Evolutionary conservation across 1,139 yeast genomes (phyloP).

Genomic region (Candida dubliniensis): DNA sequence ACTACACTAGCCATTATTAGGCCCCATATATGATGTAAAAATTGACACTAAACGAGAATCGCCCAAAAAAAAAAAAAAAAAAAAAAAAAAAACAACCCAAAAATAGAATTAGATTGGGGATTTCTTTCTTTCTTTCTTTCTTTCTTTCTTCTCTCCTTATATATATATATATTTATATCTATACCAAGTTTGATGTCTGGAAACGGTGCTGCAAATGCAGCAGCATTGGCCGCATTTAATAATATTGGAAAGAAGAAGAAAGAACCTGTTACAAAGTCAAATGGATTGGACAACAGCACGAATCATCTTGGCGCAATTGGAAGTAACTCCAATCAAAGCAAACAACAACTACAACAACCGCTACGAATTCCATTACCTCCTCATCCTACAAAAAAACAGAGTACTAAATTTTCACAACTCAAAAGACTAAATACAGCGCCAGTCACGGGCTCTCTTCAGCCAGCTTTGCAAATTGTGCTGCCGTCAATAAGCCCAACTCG

Average conservation of each 20-base stretch:
- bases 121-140: not conserved
- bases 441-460: not conserved
- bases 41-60: too few relatives aligned
- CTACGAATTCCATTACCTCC: slow-evolving; percentile 6
- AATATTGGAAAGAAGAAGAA: slow-evolving; percentile 18
- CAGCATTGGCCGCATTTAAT: slow-evolving; percentile 38
- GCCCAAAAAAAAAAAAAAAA: not conserved
- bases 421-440: slow-evolving; percentile 2
- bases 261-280: not conserved
- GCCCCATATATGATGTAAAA: too few relatives aligned
- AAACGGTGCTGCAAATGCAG: slow-evolving; percentile 27
- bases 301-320: not conserved
- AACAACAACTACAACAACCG: slow-evolving; percentile 1
- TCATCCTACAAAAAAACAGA: not conserved
- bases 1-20: too few relatives aligned
- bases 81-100: not conserved
- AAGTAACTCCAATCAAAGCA: not conserved
- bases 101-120: too few relatives aligned
- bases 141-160: too few relatives aligned
- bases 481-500: not conserved
- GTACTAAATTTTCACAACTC: slow-evolving; percentile 3
- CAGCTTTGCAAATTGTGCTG: not conserved
- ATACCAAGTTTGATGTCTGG: slow-evolving; percentile 2
- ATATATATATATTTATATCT: not conserved
- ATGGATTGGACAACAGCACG: slow-evolving; percentile 3